A percentile compares a stretch with the other conserved stretches of the same genome.
These are phyloP conservation scores for Scalesia atractyloides DNA, from an alignment of 129 eudicot species.

Conservation along the genomic window DNA sequence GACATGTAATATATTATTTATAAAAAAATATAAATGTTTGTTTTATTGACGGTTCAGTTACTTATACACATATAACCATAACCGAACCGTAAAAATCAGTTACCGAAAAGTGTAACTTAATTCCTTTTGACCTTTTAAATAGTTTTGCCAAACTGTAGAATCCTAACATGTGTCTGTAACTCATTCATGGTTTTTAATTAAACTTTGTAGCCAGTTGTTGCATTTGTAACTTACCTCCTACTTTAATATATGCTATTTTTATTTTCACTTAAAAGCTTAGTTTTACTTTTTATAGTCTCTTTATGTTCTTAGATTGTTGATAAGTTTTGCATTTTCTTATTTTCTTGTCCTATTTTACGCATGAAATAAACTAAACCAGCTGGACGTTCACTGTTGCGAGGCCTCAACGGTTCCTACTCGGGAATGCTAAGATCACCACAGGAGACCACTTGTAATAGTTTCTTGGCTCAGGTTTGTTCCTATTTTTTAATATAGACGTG, in stretches of 20 bases:
- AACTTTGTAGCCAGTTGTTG: not conserved
- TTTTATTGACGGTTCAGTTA: no score
- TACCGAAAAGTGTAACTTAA: not conserved
- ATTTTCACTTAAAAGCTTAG: not conserved
- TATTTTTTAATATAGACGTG: not conserved
- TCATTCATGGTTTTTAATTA: not conserved
- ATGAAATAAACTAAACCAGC: constrained; percentile 31
- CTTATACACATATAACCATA: no score
- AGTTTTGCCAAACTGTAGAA: not conserved
- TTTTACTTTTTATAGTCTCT: not conserved
- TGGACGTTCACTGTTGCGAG: constrained; percentile 37
- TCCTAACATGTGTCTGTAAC: not conserved
- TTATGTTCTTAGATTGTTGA: not conserved
- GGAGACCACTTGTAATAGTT: constrained; percentile 23
- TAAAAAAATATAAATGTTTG: no score
- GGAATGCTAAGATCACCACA: constrained; percentile 29
- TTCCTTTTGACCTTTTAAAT: not conserved
- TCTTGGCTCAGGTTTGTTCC: constrained; percentile 34
- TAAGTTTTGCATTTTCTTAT: not conserved
- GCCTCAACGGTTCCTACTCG: constrained; percentile 25
- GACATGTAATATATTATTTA: no score
- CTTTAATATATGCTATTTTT: not conserved
- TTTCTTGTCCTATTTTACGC: constrained; percentile 15
- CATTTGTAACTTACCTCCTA: not conserved
- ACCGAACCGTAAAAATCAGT: not conserved